Base-by-base conservation (phyloP, 345 rosid genomes). In the Aquilaria malaccensis region DNA sequence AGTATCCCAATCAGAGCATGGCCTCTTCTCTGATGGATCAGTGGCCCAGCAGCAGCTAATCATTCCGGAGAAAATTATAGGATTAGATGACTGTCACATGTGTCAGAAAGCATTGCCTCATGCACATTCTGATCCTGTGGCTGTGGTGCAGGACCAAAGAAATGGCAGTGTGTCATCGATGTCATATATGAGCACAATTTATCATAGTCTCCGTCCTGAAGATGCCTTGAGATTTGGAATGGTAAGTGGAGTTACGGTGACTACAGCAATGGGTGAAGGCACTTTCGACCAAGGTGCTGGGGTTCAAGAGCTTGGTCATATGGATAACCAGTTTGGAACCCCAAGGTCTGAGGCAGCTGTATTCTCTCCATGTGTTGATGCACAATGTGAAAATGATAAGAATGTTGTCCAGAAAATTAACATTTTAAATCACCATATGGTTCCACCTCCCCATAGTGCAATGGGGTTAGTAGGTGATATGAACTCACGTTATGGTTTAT, bases 81-180 rank as follows among this genome's bases (percentile, higher is more conserved):
- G 67, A 66, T 64, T 75, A 49, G 94, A 86, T 13, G 93, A 77
- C 52, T 80, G 87, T 58, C 48, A 57, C 51, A 70, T 80, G 89
- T 83, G 89, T 69, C 84, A 81, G 58, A 86, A 80, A 71, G 77
- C 85, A 57, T 74, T 86, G 76, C 87, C 87, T 64, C 89, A 81
- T 76, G 83, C 77, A 50, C 85, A 86, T 79, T 86, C 84, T 0
- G 89, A 86, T 80, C 72, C 85, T 58, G 7, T 75, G 67, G 68
- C 85, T 58, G 7, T 75, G 67, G 68, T 68, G 56, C 77, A 46
- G 61, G 83, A 73, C 64, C 74, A 59, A 49, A 73, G 77, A 62
- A 80, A 71, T 3, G 47, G 56, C 45, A 52, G 43, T 62, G 51
- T 46, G 37, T 70, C 70, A 64, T 41, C 72, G 52, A 10, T 53